These are phyloP conservation scores for Phytomonas sp. DNA, from an alignment of 208 protist genomes.

Conservation along the genomic window DNA sequence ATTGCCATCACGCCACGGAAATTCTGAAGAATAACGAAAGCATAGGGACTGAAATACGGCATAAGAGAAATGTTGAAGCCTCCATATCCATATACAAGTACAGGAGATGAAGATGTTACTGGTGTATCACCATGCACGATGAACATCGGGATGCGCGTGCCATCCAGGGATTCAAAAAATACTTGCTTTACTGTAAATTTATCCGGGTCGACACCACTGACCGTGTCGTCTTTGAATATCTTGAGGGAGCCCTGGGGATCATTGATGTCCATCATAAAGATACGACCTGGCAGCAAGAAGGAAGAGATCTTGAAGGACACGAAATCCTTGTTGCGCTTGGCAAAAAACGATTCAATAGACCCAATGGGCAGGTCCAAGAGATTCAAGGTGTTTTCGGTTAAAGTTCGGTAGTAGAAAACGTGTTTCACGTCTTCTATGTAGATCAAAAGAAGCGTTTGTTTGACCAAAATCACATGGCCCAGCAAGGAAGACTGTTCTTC, in stretches of 20 bases:
- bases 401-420: slow-evolving; percentile 68
- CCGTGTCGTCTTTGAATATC: slow-evolving; percentile 62
- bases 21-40: slow-evolving; percentile 76
- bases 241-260: slow-evolving; percentile 47
- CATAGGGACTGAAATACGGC: slow-evolving; percentile 64
- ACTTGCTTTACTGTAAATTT: slow-evolving; percentile 82
- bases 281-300: slow-evolving; percentile 85
- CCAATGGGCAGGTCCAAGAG: slow-evolving; percentile 80
- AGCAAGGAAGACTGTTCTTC: slow-evolving; percentile 64
- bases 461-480: slow-evolving; percentile 32
- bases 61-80: slow-evolving; percentile 90
- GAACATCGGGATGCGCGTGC: slow-evolving; percentile 93
- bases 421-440: slow-evolving; percentile 94
- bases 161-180: slow-evolving; percentile 87
- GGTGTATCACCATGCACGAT: slow-evolving; percentile 76
- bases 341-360: slow-evolving; percentile 39
- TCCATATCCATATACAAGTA: slow-evolving; percentile 92
- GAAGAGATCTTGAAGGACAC: slow-evolving; percentile 88
- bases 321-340: slow-evolving; percentile 48
- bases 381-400: slow-evolving; percentile 22
- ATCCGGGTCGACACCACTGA: slow-evolving; percentile 55
- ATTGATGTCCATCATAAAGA: slow-evolving; percentile 69
- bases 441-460: slow-evolving; percentile 70
- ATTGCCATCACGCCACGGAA: slow-evolving; percentile 80
- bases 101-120: slow-evolving; percentile 51